A percentile compares a stretch with the other conserved stretches of the same genome.
Evolutionary conservation across 805 yeast genomes (phyloP).

Genomic region (Yarrowia divulgata): DNA sequence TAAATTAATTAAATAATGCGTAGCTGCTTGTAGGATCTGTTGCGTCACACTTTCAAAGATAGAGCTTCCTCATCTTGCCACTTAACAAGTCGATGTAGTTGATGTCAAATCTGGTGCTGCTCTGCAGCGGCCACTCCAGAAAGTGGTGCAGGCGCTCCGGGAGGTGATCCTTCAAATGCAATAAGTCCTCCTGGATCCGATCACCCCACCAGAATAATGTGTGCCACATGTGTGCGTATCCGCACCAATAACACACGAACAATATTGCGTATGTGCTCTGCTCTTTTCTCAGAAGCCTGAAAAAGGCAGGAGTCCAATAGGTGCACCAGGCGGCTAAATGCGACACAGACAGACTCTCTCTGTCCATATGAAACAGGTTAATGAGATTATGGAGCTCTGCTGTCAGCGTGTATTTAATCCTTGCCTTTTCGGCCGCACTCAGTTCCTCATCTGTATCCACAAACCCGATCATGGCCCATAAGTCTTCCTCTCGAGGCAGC

Average conservation of each 20-base stretch:
- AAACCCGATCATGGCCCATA: conserved; percentile 22
- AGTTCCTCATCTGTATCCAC: conserved; percentile 5
- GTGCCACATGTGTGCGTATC: conserved; percentile 26
- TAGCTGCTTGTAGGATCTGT: too few relatives aligned
- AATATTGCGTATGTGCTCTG: conserved; percentile 10
- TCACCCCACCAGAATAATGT: conserved; percentile 20
- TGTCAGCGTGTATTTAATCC: not conserved
- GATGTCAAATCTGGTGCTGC: not conserved
- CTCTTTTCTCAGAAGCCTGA: not conserved
- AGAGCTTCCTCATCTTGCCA: conserved; percentile 17
- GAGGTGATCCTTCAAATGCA: conserved; percentile 1
- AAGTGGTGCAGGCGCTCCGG: conserved; percentile 14
- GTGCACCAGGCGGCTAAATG: conserved; percentile 22
- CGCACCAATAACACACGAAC: conserved; percentile 17
- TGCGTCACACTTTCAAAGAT: not conserved
- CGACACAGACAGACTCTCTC: not conserved
- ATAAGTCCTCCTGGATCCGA: conserved; percentile 15
- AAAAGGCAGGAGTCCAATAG: conserved; percentile 2
- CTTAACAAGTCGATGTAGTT: conserved; percentile 1
- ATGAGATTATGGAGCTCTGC: conserved; percentile 18
- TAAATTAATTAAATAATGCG: not conserved
- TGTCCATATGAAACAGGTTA: not conserved
- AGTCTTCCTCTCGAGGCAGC: conserved; percentile 15
- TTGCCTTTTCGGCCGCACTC: not conserved
- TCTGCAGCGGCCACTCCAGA: conserved; percentile 9